These are phyloP conservation scores for Phialophora expanda DNA, from an alignment of 2,329 filamentous ascomycete species.

Conservation along the genomic window DNA sequence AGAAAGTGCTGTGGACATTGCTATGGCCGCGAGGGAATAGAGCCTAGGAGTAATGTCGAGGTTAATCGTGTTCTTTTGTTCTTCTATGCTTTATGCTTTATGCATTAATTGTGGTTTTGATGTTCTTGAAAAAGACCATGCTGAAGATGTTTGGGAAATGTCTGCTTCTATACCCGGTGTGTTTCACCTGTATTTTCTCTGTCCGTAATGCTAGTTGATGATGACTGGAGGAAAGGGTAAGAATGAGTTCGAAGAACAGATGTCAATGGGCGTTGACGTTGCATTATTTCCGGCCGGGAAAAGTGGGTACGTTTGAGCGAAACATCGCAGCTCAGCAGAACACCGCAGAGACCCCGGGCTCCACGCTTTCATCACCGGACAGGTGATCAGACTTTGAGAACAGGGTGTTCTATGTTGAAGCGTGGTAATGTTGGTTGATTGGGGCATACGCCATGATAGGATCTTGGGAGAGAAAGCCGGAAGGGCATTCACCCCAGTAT, in stretches of 20 bases:
- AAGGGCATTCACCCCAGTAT: neutral
- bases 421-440: neutral
- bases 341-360: neutral
- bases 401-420: neutral
- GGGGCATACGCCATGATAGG: neutral
- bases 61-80: neutral
- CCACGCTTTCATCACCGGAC: neutral
- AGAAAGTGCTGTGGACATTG: constrained; percentile 25
- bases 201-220: neutral
- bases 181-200: neutral
- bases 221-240: neutral
- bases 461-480: neutral
- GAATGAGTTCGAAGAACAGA: neutral
- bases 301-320: neutral
- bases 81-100: neutral
- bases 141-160: neutral
- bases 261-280: constrained; percentile 14
- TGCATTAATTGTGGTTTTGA: neutral
- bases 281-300: neutral
- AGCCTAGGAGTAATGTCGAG: neutral
- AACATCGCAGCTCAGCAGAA: neutral
- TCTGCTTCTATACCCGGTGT: neutral
- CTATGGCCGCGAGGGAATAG: neutral
- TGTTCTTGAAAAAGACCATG: neutral
- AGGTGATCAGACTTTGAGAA: neutral